Evolutionary conservation across 2,329 filamentous ascomycete genomes (phyloP).

Genomic region (Nothophaeocryptopus gaeumannii): DNA sequence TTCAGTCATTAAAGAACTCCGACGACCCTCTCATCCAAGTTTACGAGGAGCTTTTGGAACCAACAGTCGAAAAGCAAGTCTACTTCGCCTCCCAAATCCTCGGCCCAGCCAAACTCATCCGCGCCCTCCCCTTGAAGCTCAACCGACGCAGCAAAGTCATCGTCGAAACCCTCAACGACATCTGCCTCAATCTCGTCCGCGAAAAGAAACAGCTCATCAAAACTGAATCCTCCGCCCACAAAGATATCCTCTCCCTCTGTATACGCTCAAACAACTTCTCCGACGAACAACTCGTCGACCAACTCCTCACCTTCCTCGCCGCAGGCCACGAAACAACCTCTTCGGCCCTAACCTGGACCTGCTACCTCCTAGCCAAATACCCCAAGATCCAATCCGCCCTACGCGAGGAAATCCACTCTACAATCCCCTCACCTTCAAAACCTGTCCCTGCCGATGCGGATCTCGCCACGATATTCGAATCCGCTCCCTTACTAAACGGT

Average conservation of each 20-base stretch:
- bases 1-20: conserved; percentile 40
- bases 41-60: conserved; percentile 47
- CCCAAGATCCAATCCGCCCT: conserved; percentile 64
- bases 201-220: conserved; percentile 47
- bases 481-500: conserved; percentile 46
- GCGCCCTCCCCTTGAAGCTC: conserved; percentile 47
- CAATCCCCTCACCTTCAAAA: conserved; percentile 51
- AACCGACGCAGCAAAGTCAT: conserved; percentile 35
- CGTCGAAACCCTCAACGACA: conserved; percentile 38
- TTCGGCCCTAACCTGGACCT: conserved; percentile 70
- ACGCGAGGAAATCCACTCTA: conserved; percentile 63
- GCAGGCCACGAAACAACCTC: conserved; percentile 74
- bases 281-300: conserved; percentile 53
- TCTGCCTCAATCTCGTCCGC: conserved; percentile 48
- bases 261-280: conserved; percentile 54
- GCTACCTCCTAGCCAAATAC: conserved; percentile 66
- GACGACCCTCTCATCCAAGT: conserved; percentile 43
- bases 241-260: conserved; percentile 49
- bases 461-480: conserved; percentile 41
- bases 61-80: conserved; percentile 46
- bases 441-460: conserved; percentile 27
- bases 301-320: conserved; percentile 56
- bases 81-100: conserved; percentile 44
- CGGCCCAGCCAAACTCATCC: conserved; percentile 39
- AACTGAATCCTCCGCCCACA: conserved; percentile 29